Conservation (phyloP, 179 eudicot species). For the Heliamphora pulchella region DNA sequence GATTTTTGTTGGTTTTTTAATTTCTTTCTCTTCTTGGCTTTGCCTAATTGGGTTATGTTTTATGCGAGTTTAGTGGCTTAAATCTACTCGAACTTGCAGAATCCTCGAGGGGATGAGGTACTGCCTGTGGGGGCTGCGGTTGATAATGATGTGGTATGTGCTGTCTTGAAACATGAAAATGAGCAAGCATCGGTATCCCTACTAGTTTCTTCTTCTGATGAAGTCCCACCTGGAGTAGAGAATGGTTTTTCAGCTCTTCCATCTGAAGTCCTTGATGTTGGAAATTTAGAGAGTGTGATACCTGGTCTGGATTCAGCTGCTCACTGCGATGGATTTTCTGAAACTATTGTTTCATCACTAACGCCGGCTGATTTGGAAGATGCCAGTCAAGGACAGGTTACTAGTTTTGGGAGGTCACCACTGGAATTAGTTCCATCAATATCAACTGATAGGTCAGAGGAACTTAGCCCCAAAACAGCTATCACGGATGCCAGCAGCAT, state of each 20-base stretch:
- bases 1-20: not conserved
- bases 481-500: slow-evolving; percentile 48
- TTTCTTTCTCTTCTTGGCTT: not conserved
- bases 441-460: slow-evolving; percentile 88
- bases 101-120: slow-evolving; percentile 31
- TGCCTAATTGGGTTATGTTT: not conserved
- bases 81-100: slow-evolving; percentile 32
- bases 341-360: slow-evolving; percentile 34
- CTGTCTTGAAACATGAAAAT: slow-evolving; percentile 26
- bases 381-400: slow-evolving; percentile 46
- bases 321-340: slow-evolving; percentile 37
- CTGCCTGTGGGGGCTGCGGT: slow-evolving; percentile 21
- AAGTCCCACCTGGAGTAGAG: slow-evolving; percentile 25
- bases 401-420: slow-evolving; percentile 29
- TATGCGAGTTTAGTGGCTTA: not conserved
- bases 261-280: slow-evolving; percentile 45
- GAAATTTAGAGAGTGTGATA: slow-evolving; percentile 45
- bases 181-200: slow-evolving; percentile 25
- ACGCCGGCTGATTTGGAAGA: slow-evolving; percentile 45
- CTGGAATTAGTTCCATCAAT: slow-evolving; percentile 55
- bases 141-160: slow-evolving; percentile 28
- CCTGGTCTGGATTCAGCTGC: slow-evolving; percentile 71
- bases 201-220: slow-evolving; percentile 31
- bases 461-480: slow-evolving; percentile 68
- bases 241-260: slow-evolving; percentile 30